phyloP scores from a whole-genome alignment of 257 asterid genomes.

The Lavandula angustifolia region DNA sequence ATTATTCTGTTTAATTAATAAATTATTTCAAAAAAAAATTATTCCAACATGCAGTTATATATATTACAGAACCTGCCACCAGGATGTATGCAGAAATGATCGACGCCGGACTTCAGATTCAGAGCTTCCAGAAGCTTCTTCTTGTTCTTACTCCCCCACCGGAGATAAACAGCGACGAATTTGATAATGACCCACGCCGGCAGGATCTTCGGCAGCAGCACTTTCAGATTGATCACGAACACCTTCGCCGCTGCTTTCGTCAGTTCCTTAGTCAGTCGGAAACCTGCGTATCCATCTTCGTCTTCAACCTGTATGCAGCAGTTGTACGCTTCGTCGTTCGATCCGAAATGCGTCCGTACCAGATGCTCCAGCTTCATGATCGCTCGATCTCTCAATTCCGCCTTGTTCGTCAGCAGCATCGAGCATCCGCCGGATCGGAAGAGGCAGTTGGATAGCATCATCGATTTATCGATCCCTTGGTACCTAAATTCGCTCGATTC shows the following conservation, averaged over 20 bases:
- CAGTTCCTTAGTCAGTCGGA: constrained; percentile 35
- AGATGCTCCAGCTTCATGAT: constrained; percentile 27
- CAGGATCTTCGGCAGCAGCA: constrained; percentile 36
- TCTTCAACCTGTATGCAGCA: constrained; percentile 39
- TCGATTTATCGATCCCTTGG: constrained; percentile 33
- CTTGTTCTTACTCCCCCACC: constrained; percentile 15
- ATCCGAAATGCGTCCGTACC: constrained; percentile 34
- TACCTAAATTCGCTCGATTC: no score
- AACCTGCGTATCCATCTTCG: constrained; percentile 26
- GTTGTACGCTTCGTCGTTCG: constrained; percentile 34
- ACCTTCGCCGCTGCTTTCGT: constrained; percentile 28
- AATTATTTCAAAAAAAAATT: no score
- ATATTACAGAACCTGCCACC: constrained; percentile 47
- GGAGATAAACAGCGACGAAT: constrained; percentile 1
- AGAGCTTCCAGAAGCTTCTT: constrained; percentile 14
- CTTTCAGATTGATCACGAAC: constrained; percentile 32
- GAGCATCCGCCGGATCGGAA: constrained; percentile 46
- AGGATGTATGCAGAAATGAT: constrained; percentile 65
- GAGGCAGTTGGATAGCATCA: constrained; percentile 44
- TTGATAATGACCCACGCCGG: constrained; percentile 32
- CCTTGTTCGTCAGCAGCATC: constrained; percentile 33
- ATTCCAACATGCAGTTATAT: no score
- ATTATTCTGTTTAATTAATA: no score
- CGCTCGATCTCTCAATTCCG: not conserved
- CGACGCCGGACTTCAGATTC: constrained; percentile 48